Evolutionary conservation across 495 filamentous ascomycete species (phyloP).

Genomic region (Talaromyces nanjingensis): DNA sequence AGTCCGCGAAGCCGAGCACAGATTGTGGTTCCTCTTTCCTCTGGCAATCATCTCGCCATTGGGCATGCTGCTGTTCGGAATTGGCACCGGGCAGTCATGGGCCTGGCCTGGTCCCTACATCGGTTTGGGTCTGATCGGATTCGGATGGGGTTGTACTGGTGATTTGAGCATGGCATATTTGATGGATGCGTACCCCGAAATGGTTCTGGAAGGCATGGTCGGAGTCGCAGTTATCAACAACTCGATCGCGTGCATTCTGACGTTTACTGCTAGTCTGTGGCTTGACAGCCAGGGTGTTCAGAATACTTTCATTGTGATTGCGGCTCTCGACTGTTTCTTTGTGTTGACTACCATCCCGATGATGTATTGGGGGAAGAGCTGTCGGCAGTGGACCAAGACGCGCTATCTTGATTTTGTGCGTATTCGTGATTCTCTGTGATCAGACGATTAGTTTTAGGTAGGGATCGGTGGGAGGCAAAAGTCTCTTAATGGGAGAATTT

Average conservation of each 20-base stretch:
- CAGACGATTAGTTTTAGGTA: background rate
- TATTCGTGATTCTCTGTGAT: conserved; percentile 6
- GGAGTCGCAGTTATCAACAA: conserved; percentile 31
- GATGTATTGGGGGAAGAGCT: conserved; percentile 17
- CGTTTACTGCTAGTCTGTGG: conserved; percentile 20
- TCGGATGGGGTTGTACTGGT: conserved; percentile 29
- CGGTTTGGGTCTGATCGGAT: conserved; percentile 26
- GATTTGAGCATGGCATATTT: conserved; percentile 27
- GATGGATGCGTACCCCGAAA: conserved; percentile 27
- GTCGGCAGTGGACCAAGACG: conserved; percentile 9
- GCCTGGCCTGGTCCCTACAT: conserved; percentile 21
- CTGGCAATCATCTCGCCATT: conserved; percentile 22
- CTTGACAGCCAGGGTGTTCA: conserved; percentile 12
- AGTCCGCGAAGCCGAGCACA: conserved; percentile 26
- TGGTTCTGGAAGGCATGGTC: conserved; percentile 30
- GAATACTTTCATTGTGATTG: conserved; percentile 24
- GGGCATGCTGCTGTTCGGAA: conserved; percentile 28
- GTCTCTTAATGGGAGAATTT: background rate
- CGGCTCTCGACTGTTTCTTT: conserved; percentile 14
- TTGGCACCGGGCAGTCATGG: conserved; percentile 22
- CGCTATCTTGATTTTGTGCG: conserved; percentile 12
- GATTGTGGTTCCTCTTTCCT: conserved; percentile 29
- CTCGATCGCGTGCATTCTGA: conserved; percentile 28
- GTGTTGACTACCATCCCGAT: conserved; percentile 16
- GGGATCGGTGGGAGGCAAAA: background rate